These are phyloP conservation scores for Venturia nashicola DNA, from an alignment of 2,329 filamentous ascomycete species.

Conservation along the genomic window DNA sequence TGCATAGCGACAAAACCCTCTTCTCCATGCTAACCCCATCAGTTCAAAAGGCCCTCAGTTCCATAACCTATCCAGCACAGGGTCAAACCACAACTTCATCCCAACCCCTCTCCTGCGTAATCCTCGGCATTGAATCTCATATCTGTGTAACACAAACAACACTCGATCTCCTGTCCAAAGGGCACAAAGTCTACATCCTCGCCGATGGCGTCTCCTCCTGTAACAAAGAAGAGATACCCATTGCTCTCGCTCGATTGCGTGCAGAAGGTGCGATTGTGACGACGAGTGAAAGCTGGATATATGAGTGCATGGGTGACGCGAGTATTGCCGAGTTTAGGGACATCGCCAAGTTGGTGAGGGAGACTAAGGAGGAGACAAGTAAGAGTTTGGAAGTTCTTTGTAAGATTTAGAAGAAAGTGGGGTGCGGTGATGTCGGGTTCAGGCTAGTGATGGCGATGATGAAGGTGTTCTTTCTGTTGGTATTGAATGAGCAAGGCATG, in stretches of 20 bases:
- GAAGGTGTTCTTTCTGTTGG: neutral
- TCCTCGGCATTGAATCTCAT: constrained; percentile 87
- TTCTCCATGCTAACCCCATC: constrained; percentile 80
- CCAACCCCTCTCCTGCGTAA: constrained; percentile 45
- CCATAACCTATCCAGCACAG: constrained; percentile 17
- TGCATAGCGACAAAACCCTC: constrained; percentile 69
- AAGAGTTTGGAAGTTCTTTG: constrained; percentile 53
- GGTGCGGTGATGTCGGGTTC: neutral
- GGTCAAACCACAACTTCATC: neutral
- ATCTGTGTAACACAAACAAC: constrained; percentile 92
- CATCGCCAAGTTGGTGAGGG: constrained; percentile 68
- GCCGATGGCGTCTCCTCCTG: constrained; percentile 85
- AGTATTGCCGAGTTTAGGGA: constrained; percentile 57
- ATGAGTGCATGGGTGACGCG: constrained; percentile 81
- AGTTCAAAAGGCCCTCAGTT: constrained; percentile 36
- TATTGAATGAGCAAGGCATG: too few relatives aligned
- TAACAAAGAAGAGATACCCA: constrained; percentile 65
- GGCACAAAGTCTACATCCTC: constrained; percentile 74
- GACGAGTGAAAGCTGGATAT: constrained; percentile 79
- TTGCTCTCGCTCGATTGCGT: constrained; percentile 67
- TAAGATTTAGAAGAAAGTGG: constrained; percentile 3
- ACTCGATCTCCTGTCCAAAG: constrained; percentile 61
- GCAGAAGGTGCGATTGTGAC: constrained; percentile 68
- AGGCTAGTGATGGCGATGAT: neutral
- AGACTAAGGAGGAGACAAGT: constrained; percentile 58